These are phyloP conservation scores for Silene vulgaris DNA, from an alignment of 179 eudicot species.

Conservation along the genomic window DNA sequence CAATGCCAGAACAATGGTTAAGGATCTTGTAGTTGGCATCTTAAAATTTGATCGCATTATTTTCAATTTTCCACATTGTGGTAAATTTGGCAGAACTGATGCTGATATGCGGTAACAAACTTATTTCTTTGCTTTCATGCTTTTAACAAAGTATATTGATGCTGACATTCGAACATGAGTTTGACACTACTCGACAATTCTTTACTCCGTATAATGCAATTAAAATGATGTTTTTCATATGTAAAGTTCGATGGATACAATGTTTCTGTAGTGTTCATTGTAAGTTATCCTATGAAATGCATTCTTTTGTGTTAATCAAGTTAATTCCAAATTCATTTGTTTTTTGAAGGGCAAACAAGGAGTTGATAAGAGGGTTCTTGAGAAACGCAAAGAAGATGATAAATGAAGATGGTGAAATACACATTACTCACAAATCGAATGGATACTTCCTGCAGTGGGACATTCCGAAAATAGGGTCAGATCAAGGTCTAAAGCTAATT, in stretches of 20 bases:
- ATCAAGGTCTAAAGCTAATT: slow-evolving; percentile 19
- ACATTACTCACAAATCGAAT: slow-evolving; percentile 27
- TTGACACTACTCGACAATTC: no score
- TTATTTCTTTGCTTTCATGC: not conserved
- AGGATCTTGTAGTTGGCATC: slow-evolving; percentile 9
- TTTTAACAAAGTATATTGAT: no score
- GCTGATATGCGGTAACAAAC: not conserved
- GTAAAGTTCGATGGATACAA: no score
- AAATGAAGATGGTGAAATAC: slow-evolving; percentile 26
- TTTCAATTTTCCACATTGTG: slow-evolving; percentile 34
- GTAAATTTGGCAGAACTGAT: slow-evolving; percentile 15
- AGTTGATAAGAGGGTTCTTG: slow-evolving; percentile 24
- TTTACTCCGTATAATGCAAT: no score
- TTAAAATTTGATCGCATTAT: slow-evolving; percentile 29
- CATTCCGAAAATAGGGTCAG: slow-evolving; percentile 18
- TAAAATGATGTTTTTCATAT: no score
- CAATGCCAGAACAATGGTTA: slow-evolving; percentile 28
- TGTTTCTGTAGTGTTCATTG: no score
- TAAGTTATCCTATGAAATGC: no score
- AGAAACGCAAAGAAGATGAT: slow-evolving; percentile 32
- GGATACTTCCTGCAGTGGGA: slow-evolving; percentile 23
- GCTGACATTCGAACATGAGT: no score
- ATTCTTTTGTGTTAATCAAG: no score
- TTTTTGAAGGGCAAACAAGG: not conserved
- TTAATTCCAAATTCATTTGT: not conserved